Conservation (phyloP, 352 stramenopile genomes). For the Phytophthora lateralis region DNA sequence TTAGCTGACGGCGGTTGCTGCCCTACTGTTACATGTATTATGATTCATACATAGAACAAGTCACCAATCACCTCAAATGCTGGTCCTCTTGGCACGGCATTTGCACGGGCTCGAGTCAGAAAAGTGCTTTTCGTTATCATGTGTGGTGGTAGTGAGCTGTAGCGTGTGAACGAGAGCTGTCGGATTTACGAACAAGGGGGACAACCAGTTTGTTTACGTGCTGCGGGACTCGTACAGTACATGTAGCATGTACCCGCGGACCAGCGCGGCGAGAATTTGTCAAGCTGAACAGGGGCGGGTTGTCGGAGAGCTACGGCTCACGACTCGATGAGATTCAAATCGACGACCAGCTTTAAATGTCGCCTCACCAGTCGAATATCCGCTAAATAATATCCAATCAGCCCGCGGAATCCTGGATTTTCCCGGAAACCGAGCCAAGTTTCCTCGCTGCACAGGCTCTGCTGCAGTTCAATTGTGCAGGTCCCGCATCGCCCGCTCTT, state of each 20-base stretch:
- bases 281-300: not conserved
- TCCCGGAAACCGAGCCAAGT: slow-evolving; percentile 27
- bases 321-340: slow-evolving; percentile 5
- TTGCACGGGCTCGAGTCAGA: not conserved
- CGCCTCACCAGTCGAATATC: slow-evolving; percentile 38
- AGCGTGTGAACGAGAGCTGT: too few species aligned
- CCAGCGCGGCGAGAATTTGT: not conserved
- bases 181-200: too few species aligned
- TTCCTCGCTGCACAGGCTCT: not conserved
- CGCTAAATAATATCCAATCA: slow-evolving; percentile 42
- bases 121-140: not conserved
- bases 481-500: slow-evolving; percentile 17
- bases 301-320: not conserved
- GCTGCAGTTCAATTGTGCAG: slow-evolving; percentile 9
- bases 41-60: too few species aligned
- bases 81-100: not conserved
- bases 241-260: not conserved
- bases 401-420: slow-evolving; percentile 25
- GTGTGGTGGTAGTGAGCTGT: too few species aligned
- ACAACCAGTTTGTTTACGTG: too few species aligned
- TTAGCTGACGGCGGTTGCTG: too few species aligned
- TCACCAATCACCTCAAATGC: not conserved
- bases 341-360: slow-evolving; percentile 17
- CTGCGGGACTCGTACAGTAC: too few species aligned
- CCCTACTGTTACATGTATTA: too few species aligned